Conservation (phyloP, 1,139 yeast genomes). For the Saccharomycopsis phalli region DNA sequence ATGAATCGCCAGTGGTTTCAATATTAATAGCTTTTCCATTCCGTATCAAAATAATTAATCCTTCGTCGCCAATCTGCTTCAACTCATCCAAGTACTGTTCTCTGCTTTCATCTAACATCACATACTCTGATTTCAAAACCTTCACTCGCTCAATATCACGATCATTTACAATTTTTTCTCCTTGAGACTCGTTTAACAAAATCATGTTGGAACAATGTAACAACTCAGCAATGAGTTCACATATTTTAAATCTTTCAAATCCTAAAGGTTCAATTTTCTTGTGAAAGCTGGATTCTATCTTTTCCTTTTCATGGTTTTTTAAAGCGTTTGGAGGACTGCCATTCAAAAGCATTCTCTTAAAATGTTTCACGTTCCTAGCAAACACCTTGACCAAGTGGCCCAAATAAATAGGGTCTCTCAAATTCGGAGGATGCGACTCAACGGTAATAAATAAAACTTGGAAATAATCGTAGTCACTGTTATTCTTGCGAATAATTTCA, state of each 20-base stretch:
- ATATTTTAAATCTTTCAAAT: constrained; percentile 88
- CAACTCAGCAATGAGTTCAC: constrained; percentile 90
- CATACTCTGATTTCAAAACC: constrained; percentile 30
- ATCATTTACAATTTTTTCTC: constrained; percentile 66
- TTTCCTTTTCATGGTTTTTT: constrained; percentile 24
- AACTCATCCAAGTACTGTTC: constrained; percentile 30
- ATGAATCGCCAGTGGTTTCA: constrained; percentile 4
- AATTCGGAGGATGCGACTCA: constrained; percentile 89
- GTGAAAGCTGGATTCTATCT: constrained; percentile 30
- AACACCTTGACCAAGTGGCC: constrained; percentile 81
- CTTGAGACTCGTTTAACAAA: constrained; percentile 73
- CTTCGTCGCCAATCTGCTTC: constrained; percentile 25
- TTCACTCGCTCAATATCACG: constrained; percentile 57
- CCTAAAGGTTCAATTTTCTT: constrained; percentile 74
- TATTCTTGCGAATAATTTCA: constrained; percentile 90
- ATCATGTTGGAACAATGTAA: constrained; percentile 97
- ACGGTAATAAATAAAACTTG: constrained; percentile 79
- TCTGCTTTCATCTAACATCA: constrained; percentile 25
- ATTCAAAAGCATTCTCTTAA: constrained; percentile 44
- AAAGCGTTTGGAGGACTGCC: constrained; percentile 11
- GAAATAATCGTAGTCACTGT: constrained; percentile 87
- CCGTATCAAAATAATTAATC: constrained; percentile 8
- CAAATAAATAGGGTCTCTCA: constrained; percentile 89
- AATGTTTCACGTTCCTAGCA: constrained; percentile 64
- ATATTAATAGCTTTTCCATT: constrained; percentile 21